Percentiles rank a stretch among this genome's conserved stretches.
Conservation (phyloP, 2,329 filamentous ascomycete species). For the Pestalotiopsis sp. region DNA sequence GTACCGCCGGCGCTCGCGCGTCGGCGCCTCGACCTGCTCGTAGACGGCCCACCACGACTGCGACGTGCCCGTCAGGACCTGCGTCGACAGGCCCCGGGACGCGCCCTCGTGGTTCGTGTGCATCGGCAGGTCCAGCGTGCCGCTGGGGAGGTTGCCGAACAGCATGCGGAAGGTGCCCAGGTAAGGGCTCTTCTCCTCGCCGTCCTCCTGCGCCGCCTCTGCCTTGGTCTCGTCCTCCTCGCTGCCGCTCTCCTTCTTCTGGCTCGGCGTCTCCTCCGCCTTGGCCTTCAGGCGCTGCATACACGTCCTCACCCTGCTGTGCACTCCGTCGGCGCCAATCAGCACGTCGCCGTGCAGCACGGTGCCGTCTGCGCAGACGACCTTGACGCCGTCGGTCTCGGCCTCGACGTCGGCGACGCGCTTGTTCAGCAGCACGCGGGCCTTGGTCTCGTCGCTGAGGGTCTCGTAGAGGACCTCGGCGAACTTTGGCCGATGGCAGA, state of each 20-base stretch:
- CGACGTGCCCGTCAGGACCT: slow-evolving; percentile 3
- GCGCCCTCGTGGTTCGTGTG: slow-evolving; percentile 2
- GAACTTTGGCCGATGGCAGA: slow-evolving; percentile 5
- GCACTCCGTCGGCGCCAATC: slow-evolving; percentile 9
- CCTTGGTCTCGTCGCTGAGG: not conserved
- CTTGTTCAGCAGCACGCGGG: not conserved
- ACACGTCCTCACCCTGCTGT: not conserved
- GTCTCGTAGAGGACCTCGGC: not conserved
- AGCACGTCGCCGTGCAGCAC: slow-evolving; percentile 6
- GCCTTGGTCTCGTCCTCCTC: not conserved
- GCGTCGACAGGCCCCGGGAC: slow-evolving; percentile 5
- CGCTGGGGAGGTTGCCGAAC: slow-evolving; percentile 4
- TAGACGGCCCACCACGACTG: slow-evolving; percentile 11
- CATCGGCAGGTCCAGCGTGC: not conserved
- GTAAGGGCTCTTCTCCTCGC: not conserved
- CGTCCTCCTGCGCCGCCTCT: not conserved
- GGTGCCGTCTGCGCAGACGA: slow-evolving; percentile 5
- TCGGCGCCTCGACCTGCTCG: slow-evolving; percentile 8
- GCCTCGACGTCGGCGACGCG: slow-evolving; percentile 1
- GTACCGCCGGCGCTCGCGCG: not conserved
- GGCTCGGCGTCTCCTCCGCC: not conserved
- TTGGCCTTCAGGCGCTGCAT: slow-evolving; percentile 2
- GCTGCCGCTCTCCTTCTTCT: not conserved
- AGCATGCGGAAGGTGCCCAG: not conserved
- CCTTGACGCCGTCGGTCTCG: slow-evolving; percentile 6